Evolutionary conservation across 2,329 filamentous ascomycete genomes (phyloP), one percentile per base, ranked within the genome.

Genomic region (Alternaria burnsii): DNA sequence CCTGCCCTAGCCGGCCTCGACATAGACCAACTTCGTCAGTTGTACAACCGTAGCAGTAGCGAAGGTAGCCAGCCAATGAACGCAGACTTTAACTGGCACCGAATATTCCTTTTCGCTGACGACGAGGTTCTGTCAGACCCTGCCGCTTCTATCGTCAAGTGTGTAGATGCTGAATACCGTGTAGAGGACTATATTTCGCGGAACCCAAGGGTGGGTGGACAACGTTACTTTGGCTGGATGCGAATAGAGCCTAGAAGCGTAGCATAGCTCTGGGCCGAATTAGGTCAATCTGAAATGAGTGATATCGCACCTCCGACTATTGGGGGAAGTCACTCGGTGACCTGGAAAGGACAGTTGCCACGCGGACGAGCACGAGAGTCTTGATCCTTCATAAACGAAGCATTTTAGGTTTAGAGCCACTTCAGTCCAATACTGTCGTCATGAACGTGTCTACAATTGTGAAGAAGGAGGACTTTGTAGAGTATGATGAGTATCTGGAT

Each of bases 51-150:
- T 34, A 38, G 28, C 20, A 54, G 28, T 34, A 22, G 34, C 28
- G 56, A 66, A 11, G 62, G 64, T 26, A 59, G 50, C 41, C 24
- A 58, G 38, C 64, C 59, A 38, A 57, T 67, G 34, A 60, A 59
- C 47, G 47, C 56, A 26, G 52, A 67, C 22, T 44, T 47, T 11
- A 43, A 38, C 10, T 46, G 41, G 18, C 58, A 61, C 36, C 52
- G 50, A 40, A 44, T 59, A 36, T 65, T 36, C 30, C 56, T 67
- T 34, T 48, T 60, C 9, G 59, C 55, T 11, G 62, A 67, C 32
- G 53, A 62, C 4, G 62, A 65, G 20, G 59, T 52, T 12, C 18
- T 62, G 5, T 62, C 40, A 32, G 55, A 55, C 38, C 38, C 46
- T 14, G n/a, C 34, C 11, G 24, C 32, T 50, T 52, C 44, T 28